Base-by-base conservation (phyloP, 192 early-diverging fungal species). In the Backusella tarrabulga region DNA sequence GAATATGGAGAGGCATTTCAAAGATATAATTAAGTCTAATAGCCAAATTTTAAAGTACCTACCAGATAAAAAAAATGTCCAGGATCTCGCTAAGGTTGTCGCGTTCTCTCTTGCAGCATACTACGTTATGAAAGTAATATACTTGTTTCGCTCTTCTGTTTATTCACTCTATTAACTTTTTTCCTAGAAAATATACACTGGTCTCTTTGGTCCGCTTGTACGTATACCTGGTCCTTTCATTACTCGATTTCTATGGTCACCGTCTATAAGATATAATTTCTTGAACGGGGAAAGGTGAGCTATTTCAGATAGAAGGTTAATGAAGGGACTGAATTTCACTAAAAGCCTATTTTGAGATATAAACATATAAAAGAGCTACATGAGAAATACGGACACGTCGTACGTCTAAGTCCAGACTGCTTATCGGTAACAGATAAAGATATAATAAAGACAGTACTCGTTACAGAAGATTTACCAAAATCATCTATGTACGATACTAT, bases 351-450 rank as follows among this genome's bases (percentile, higher is more conserved):
- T 42, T 71, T 71, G n/a, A 80, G 74, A 34, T 76, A 34, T 63
- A 26, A 71, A 23, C 36, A 52, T 15, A 21, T 81, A 0, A 42
- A 70, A 21, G 11, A 15, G 0, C 60, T 80, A 21, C 86, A 87
- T 19, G 54, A 52, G 9, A 54, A 81, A 34, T 87, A 86, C 68
- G 87, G 87, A 1, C 78, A 63, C 6, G 68, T 87, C 41, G 84
- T 86, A 11, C 77, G 83, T 36, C n/a, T 85, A 26, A 75, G 69
- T 3, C 74, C 84, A 3, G 73, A 79, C 8, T 50, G 60, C 9
- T 68, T 88, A 11, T 71, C 81, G 23, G 80, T 88, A 3, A 68
- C 83, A 0, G 81, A 85, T 72, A 85, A 85, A 63, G 74, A 84
- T 29, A 78, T 83, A 67, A 78, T 87, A 23, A 80, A 73, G 44